A percentile compares a stretch with the other conserved stretches of the same genome.
Conservation (phyloP, 148 eudicot species). For the Vaccinium myrtillus region DNA sequence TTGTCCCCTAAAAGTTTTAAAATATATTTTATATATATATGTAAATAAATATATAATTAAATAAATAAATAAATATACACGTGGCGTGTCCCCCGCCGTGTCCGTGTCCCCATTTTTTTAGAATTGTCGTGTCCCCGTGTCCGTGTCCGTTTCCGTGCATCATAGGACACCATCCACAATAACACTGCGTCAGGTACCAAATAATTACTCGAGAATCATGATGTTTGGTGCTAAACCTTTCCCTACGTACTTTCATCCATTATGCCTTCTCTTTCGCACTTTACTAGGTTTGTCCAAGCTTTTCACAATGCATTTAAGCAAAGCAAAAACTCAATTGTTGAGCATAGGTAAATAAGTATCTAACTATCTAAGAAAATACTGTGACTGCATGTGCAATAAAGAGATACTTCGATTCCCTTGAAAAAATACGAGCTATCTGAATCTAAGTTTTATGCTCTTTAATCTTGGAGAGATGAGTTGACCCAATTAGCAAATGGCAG, state of each 20-base stretch:
- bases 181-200: background rate
- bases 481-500: background rate
- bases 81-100: too few relatives aligned
- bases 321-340: background rate
- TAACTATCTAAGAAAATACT: background rate
- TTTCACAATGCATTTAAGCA: background rate
- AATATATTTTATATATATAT: too few relatives aligned
- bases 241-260: background rate
- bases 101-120: too few relatives aligned
- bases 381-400: background rate
- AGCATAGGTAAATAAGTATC: background rate
- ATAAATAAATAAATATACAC: too few relatives aligned
- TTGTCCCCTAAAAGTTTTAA: too few relatives aligned
- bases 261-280: background rate
- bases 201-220: background rate
- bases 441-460: background rate
- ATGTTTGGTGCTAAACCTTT: background rate
- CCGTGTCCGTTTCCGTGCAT: too few relatives aligned
- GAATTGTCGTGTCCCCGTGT: too few relatives aligned
- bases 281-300: background rate
- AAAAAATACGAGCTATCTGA: background rate
- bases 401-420: background rate
- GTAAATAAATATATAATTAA: too few relatives aligned
- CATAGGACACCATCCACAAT: background rate
- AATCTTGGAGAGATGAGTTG: background rate